These are phyloP conservation scores for Sequoiadendron giganteum DNA, from an alignment of 75 land plant genomes.

Conservation along the genomic window DNA sequence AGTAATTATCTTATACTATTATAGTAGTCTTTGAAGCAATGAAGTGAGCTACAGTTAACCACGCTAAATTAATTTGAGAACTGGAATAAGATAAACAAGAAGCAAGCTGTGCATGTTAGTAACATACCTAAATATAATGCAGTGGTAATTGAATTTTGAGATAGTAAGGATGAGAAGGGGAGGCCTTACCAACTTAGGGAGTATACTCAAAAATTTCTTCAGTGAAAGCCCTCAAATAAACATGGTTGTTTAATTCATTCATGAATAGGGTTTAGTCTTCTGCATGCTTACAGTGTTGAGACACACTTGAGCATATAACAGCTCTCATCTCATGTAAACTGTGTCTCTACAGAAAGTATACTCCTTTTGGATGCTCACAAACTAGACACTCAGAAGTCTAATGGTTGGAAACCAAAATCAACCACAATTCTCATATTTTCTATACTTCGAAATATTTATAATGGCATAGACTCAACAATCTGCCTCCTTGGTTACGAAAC, in stretches of 20 bases:
- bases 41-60: not conserved
- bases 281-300: not conserved
- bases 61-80: not conserved
- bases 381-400: not conserved
- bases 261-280: not conserved
- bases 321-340: not conserved
- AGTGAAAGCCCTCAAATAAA: not conserved
- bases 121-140: not conserved
- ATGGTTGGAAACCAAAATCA: not conserved
- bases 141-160: not conserved
- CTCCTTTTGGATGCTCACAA: not conserved
- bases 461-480: not conserved
- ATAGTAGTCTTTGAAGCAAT: not conserved
- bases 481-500: not conserved
- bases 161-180: not conserved
- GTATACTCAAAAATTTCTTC: not conserved
- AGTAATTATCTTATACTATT: not conserved
- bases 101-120: not conserved
- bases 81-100: not conserved
- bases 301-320: not conserved
- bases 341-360: not conserved
- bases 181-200: not conserved
- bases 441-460: not conserved
- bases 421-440: not conserved
- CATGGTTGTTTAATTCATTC: not conserved